Evolutionary conservation across 2,329 filamentous ascomycete species (phyloP), one percentile per base, ranked within the genome.

Genomic region (Coccinonectria pachysandricola): DNA sequence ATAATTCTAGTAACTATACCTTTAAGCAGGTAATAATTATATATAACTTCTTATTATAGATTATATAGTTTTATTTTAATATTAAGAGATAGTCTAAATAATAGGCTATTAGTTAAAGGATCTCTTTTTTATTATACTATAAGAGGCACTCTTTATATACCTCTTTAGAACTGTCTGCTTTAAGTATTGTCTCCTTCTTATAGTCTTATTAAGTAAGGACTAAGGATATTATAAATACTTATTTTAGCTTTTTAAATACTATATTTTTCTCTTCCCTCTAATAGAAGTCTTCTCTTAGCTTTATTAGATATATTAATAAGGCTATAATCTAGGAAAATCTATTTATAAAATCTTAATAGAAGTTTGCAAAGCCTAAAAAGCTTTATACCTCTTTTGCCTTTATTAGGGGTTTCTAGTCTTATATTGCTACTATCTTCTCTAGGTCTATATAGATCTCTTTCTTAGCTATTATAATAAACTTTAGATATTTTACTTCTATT

Each of bases 331-430:
- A 14, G 21, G 15, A 31, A 19, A 26, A 37, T 8, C 30, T 23
- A 5, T n/a, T 7, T 15, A 37, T 37, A 36, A 37, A 37, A 6
- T 24, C 21, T 10, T 27, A 26, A 22, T 34, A 37, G 16, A 37
- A 37, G n/a, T 32, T 34, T 11, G 13, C 26, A 31, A 32, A 32
- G 2, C 26, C 15, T 26, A 37, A 11, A 17, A 37, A 37, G 7
- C 12, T 20, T 21, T 27, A 19, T 7, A 19, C 7, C 10, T 19
- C 10, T 19, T 19, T 7, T 19, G 10, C 10, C 10, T 7, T 7
- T 19, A 19, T 19, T 7, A 19, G 17, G 7, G 10, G 17, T 19
- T 19, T 19, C 17, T 19, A 19, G 17, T 14, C 5, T 23, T 13
- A 8, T 12, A 12, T 23, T 8, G 10, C 6, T 23, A 29, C n/a